Evolutionary conservation across 177 flowering plant genomes (phyloP).

Genomic region (Vitis hybrid): DNA sequence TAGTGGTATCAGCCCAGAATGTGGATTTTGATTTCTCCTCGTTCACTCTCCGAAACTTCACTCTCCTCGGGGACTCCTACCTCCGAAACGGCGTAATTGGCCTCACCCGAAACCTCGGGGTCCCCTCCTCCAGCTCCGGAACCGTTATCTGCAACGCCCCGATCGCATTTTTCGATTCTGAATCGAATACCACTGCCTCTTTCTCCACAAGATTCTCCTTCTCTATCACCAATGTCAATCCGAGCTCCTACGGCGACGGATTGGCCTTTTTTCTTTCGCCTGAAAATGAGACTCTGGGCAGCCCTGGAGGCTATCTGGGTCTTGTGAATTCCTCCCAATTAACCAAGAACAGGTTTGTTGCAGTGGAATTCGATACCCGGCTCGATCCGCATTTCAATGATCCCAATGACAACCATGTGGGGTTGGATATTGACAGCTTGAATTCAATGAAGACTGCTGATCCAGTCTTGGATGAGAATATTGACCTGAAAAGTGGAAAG

Average conservation of each 20-base stretch:
- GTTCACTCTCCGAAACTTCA: slow-evolving; percentile 65
- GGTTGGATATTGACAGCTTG: slow-evolving; percentile 66
- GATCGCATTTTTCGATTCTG: slow-evolving; percentile 49
- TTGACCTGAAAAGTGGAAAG: slow-evolving; percentile 77
- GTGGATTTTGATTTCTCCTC: slow-evolving; percentile 50
- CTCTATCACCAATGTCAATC: slow-evolving; percentile 51
- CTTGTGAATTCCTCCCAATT: slow-evolving; percentile 67
- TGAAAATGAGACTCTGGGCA: slow-evolving; percentile 56
- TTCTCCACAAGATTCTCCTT: slow-evolving; percentile 75
- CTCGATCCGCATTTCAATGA: slow-evolving; percentile 59
- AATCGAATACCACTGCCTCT: slow-evolving; percentile 63
- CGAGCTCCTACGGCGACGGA: slow-evolving; percentile 76
- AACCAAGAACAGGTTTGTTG: slow-evolving; percentile 60
- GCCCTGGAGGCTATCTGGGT: slow-evolving; percentile 77
- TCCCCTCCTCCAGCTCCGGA: slow-evolving; percentile 87
- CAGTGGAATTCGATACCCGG: slow-evolving; percentile 82
- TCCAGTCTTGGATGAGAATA: slow-evolving; percentile 23
- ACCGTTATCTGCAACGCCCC: slow-evolving; percentile 62
- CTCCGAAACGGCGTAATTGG: slow-evolving; percentile 78
- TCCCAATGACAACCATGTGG: slow-evolving; percentile 74
- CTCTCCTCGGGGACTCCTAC: slow-evolving; percentile 87
- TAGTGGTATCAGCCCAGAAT: slow-evolving; percentile 11
- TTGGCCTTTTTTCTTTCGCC: slow-evolving; percentile 73
- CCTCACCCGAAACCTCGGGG: slow-evolving; percentile 62
- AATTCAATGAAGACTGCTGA: slow-evolving; percentile 55